Evolutionary conservation across 345 rosid species (phyloP).

Genomic region (thale cress (Arabidopsis thaliana)): TAIR10.1 NC_003070.9:3460501-3461000

Average conservation of each 20-base stretch:
- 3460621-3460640: not conserved
- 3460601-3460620: constrained; percentile 13
- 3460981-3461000: not conserved
- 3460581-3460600: not conserved
- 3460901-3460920: constrained; percentile 49
- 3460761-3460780: constrained; percentile 98
- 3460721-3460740: constrained; percentile 75
- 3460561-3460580: constrained; percentile 5
- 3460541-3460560: not conserved
- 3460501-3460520: not conserved
- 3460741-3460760: constrained; percentile 82
- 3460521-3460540: not conserved
- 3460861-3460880: constrained; percentile 76
- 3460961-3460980: not conserved
- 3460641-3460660: not conserved
- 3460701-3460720: constrained; percentile 78
- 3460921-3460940: constrained; percentile 14
- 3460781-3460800: constrained; percentile 93
- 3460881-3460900: constrained; percentile 66
- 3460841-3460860: constrained; percentile 78
- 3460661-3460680: not conserved
- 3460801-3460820: constrained; percentile 86
- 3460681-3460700: constrained; percentile 71
- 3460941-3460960: not conserved
- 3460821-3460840: constrained; percentile 75